These are phyloP conservation scores for Candida manassasensis DNA, from an alignment of 805 yeast genomes.

Conservation along the genomic window DNA sequence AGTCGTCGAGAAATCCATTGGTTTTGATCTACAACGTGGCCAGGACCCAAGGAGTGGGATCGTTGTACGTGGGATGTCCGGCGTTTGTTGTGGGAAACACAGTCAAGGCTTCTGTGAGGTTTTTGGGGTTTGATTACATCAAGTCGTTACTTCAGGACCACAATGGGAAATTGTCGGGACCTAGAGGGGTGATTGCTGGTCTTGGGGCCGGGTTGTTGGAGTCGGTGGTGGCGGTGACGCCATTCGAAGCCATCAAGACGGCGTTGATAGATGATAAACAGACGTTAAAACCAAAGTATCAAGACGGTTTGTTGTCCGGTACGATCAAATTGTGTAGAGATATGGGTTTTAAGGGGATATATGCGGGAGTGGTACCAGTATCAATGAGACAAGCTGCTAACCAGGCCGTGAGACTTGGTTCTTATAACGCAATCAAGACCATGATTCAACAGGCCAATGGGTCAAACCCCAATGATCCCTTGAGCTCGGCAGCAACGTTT, in stretches of 20 bases:
- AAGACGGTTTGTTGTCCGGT: constrained; percentile 56
- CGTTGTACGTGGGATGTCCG: constrained; percentile 93
- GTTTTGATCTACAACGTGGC: constrained; percentile 73
- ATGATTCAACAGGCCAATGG: constrained; percentile 66
- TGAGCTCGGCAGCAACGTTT: constrained; percentile 77
- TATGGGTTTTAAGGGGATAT: constrained; percentile 77
- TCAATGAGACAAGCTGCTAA: constrained; percentile 94
- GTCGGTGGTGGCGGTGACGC: constrained; percentile 90
- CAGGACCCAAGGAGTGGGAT: constrained; percentile 67
- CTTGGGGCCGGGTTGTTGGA: constrained; percentile 94
- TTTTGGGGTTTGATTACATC: constrained; percentile 86
- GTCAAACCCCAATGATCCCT: constrained; percentile 65
- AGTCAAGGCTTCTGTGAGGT: constrained; percentile 92
- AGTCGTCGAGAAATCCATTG: constrained; percentile 76
- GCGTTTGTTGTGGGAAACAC: constrained; percentile 96
- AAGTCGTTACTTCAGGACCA: constrained; percentile 73
- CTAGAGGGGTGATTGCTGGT: constrained; percentile 94
- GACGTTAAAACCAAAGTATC: constrained; percentile 70
- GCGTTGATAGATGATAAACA: constrained; percentile 93
- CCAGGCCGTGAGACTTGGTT: constrained; percentile 90
- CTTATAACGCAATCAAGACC: constrained; percentile 83
- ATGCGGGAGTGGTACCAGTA: constrained; percentile 88
- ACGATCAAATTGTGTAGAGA: constrained; percentile 64
- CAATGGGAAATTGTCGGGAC: constrained; percentile 82
- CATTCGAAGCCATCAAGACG: constrained; percentile 94